Percentiles rank a stretch among this genome's conserved stretches.
Evolutionary conservation across 2,329 filamentous ascomycete genomes (phyloP).

Genomic region (Cadophora gregata): DNA sequence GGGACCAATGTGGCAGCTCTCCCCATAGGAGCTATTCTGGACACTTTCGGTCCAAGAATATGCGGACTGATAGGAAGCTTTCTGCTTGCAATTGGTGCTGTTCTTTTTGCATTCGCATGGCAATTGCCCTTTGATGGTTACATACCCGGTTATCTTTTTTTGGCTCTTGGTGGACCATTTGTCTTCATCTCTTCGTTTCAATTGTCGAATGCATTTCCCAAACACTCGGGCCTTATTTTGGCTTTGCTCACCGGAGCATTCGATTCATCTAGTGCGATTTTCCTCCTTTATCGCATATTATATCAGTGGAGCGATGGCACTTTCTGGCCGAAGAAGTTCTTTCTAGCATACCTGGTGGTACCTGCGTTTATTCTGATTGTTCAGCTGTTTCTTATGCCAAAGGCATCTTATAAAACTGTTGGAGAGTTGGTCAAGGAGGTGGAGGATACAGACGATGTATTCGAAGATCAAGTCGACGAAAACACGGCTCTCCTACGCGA

Average conservation of each 20-base stretch:
- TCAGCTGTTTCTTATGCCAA: constrained; percentile 76
- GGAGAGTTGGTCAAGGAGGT: constrained; percentile 81
- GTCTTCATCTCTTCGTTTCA: constrained; percentile 86
- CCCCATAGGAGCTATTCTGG: constrained; percentile 83
- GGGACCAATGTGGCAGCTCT: constrained; percentile 87
- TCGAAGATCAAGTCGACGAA: constrained; percentile 64
- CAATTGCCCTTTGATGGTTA: constrained; percentile 75
- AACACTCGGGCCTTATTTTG: constrained; percentile 77
- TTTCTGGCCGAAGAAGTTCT: constrained; percentile 72
- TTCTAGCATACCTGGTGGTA: constrained; percentile 73
- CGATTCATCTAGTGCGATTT: constrained; percentile 80
- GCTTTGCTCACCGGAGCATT: constrained; percentile 83
- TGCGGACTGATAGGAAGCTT: constrained; percentile 74
- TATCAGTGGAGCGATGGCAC: constrained; percentile 63
- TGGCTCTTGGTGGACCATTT: constrained; percentile 81
- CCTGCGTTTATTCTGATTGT: constrained; percentile 68
- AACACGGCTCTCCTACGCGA: constrained; percentile 47
- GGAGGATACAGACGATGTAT: constrained; percentile 56
- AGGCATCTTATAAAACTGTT: constrained; percentile 81
- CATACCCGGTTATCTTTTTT: constrained; percentile 74
- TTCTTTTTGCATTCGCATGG: constrained; percentile 73
- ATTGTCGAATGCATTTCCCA: constrained; percentile 82
- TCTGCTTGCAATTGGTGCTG: constrained; percentile 71
- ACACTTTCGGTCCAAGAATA: constrained; percentile 79
- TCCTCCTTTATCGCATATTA: constrained; percentile 74